A percentile compares a stretch with the other conserved stretches of the same genome.
Conservation (phyloP, 2,329 filamentous ascomycete species). For the Pseudogymnoascus sp. region DNA sequence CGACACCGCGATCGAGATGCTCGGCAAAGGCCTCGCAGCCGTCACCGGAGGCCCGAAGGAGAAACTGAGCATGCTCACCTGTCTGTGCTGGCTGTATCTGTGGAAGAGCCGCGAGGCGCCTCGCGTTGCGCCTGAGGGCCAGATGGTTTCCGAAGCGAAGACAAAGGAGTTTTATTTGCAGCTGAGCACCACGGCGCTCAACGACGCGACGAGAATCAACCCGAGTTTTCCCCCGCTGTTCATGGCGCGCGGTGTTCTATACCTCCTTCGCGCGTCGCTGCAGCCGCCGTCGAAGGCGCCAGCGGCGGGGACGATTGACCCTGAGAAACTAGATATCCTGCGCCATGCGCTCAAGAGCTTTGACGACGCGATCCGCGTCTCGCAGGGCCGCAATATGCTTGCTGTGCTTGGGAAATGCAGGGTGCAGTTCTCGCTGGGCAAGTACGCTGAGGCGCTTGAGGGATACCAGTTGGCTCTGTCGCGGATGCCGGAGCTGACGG, state of each 20-base stretch:
- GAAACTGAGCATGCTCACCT: constrained; percentile 57
- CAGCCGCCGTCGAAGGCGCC: constrained; percentile 65
- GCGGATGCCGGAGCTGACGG: constrained; percentile 78
- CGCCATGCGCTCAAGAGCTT: constrained; percentile 87
- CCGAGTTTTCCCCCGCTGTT: constrained; percentile 87
- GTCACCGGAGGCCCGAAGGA: constrained; percentile 56
- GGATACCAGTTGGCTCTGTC: constrained; percentile 80
- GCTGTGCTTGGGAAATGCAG: constrained; percentile 85
- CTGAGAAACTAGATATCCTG: constrained; percentile 69
- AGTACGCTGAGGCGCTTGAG: constrained; percentile 74
- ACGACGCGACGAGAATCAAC: constrained; percentile 91
- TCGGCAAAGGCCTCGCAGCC: constrained; percentile 57
- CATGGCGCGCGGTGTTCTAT: constrained; percentile 81
- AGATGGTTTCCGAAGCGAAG: constrained; percentile 62
- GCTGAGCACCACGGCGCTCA: constrained; percentile 81
- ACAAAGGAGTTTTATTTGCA: constrained; percentile 93
- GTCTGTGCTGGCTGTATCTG: constrained; percentile 64
- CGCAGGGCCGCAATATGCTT: constrained; percentile 81
- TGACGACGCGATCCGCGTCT: constrained; percentile 83
- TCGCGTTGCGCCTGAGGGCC: constrained; percentile 56
- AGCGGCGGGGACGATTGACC: constrained; percentile 56
- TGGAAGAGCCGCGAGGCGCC: constrained; percentile 64
- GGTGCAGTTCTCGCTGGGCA: constrained; percentile 77
- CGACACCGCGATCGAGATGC: constrained; percentile 70
- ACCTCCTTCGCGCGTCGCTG: constrained; percentile 78